Percentiles rank a stretch among this genome's conserved stretches.
Conservation (phyloP, 352 stramenopile species). For the Phytophthora cactorum region DNA sequence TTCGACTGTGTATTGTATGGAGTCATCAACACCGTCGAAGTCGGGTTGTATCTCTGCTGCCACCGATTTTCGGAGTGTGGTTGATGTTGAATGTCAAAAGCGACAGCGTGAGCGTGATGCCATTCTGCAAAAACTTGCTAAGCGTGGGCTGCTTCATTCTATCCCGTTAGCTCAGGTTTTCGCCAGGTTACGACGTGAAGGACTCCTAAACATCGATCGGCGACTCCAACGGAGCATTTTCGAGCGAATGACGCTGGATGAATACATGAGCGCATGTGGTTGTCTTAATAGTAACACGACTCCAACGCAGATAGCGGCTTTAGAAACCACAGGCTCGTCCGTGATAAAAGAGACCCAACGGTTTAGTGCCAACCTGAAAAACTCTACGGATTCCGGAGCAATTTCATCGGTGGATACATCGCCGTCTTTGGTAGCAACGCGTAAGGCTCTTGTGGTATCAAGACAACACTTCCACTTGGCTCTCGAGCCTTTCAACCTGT, state of each 20-base stretch:
- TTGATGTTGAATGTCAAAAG: slow-evolving; percentile 48
- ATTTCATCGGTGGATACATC: slow-evolving; percentile 27
- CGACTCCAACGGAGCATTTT: slow-evolving; percentile 46
- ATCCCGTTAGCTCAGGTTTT: slow-evolving; percentile 63
- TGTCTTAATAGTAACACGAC: slow-evolving; percentile 16
- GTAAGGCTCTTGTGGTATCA: slow-evolving; percentile 48
- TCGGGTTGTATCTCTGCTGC: slow-evolving; percentile 11
- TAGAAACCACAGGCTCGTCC: slow-evolving; percentile 8
- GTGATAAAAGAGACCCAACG: slow-evolving; percentile 22
- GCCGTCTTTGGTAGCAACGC: slow-evolving; percentile 29
- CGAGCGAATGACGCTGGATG: slow-evolving; percentile 58
- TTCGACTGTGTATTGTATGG: slow-evolving; percentile 66
- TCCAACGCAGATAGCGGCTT: neutral
- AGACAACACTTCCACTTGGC: slow-evolving; percentile 67
- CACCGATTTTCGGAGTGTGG: slow-evolving; percentile 42
- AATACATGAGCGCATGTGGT: slow-evolving; percentile 73
- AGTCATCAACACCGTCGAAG: slow-evolving; percentile 11
- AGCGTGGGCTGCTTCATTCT: slow-evolving; percentile 29
- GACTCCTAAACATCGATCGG: slow-evolving; percentile 53
- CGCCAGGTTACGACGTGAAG: slow-evolving; percentile 56
- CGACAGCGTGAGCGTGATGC: slow-evolving; percentile 35
- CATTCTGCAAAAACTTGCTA: slow-evolving; percentile 39
- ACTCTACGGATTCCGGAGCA: neutral
- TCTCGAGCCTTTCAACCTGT: slow-evolving; percentile 57
- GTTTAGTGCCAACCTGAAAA: slow-evolving; percentile 8